phyloP scores from a whole-genome alignment of 2,329 filamentous ascomycete genomes.

The Xylariomycetidae sp. region DNA sequence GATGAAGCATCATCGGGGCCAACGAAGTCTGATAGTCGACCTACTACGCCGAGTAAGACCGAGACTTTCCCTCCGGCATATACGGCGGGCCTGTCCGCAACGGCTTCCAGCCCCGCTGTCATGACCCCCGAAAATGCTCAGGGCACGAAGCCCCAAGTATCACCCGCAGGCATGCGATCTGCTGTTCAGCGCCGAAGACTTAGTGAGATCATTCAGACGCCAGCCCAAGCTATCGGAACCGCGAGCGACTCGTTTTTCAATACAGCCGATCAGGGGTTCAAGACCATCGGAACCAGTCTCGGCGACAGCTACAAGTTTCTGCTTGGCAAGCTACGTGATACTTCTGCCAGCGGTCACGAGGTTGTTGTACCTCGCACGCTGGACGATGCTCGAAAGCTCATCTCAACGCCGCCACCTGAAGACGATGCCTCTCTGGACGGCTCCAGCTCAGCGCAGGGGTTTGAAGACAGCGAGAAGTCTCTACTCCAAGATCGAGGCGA shows the following conservation, averaged over 20 bases:
- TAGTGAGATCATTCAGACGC: constrained; percentile 81
- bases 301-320: constrained; percentile 93
- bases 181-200: constrained; percentile 60
- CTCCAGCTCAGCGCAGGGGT: constrained; percentile 46
- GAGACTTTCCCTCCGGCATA: constrained; percentile 57
- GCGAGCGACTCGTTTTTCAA: constrained; percentile 81
- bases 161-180: constrained; percentile 39
- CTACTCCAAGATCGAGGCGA: constrained; percentile 45
- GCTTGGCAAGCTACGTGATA: constrained; percentile 81
- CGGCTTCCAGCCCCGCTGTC: constrained; percentile 25
- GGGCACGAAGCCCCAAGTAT: constrained; percentile 30
- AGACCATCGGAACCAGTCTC: constrained; percentile 84
- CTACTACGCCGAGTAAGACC: constrained; percentile 43
- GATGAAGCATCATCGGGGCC: constrained; percentile 72
- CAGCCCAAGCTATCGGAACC: constrained; percentile 74
- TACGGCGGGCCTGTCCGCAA: constrained; percentile 36
- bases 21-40: constrained; percentile 47
- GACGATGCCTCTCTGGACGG: constrained; percentile 59
- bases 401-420: constrained; percentile 65
- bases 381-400: constrained; percentile 85
- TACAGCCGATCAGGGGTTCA: constrained; percentile 86
- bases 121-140: constrained; percentile 26
- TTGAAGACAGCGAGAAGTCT: constrained; percentile 31
- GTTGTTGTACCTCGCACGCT: constrained; percentile 78
- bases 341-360: constrained; percentile 41